Evolutionary conservation across 2,329 filamentous ascomycete genomes (phyloP), one percentile per base, ranked within the genome.

Genomic region (Fusarium sp.): DNA sequence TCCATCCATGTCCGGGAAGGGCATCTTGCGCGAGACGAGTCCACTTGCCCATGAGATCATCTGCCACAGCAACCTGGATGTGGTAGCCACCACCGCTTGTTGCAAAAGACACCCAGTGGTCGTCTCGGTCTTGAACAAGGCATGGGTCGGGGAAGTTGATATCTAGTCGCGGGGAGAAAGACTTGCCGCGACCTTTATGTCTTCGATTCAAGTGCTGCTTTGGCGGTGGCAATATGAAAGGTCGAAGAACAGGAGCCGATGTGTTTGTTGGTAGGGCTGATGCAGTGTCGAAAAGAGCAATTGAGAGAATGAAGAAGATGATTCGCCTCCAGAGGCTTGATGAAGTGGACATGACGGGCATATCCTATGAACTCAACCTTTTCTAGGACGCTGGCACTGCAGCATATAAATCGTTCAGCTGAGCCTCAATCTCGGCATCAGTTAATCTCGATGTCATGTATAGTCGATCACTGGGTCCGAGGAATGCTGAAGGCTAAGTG

Each of bases 91-190:
- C 85, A 57, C 83, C 83, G 54, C 84, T 85, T 4, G 87, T 90
- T 7, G 84, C 88, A 77, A 90, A 91, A 12, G 89, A 86, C 72
- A 90, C 89, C 83, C 86, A 91, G 5, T 79, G 82, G 12, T 83
- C 85, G 69, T 86, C 82, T 7, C 79, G 61, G 39, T 80, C 83
- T 73, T 85, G 78, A 52, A 90, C 74, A 54, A 91, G 83, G 18
- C 83, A 79, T 12, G 88, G 88, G 70, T 90, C 87, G 18, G 88
- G 83, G 75, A 90, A 90, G 79, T 89, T 83, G 35, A 70, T 49
- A 51, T 66, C 38, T 23, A 78, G 71, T 29, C 69, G 49, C 10
- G 72, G 72, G 25, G 41, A 41, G 19, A 77, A 68, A 10, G 63
- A 55, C 29, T 60, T 39, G 11, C 45, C 41, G 23, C 33, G 44